Percentiles rank a stretch among this genome's conserved stretches.
Conservation (phyloP, 2,329 filamentous ascomycete species). For the Xylaria sp. region DNA sequence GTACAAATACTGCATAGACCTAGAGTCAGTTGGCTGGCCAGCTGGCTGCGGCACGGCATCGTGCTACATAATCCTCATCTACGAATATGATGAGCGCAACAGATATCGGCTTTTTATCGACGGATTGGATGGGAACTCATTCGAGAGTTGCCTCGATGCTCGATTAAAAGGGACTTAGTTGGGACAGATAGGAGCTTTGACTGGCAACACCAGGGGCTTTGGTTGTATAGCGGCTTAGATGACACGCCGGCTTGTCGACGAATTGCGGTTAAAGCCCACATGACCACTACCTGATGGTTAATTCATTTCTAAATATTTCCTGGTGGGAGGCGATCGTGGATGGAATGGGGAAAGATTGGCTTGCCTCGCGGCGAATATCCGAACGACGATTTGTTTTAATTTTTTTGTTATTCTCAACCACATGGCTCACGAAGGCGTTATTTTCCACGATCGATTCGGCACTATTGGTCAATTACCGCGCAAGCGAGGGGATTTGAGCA, state of each 20-base stretch:
- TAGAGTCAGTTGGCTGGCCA: slow-evolving; percentile 38
- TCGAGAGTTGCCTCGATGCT: slow-evolving; percentile 31
- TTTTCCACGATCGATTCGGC: slow-evolving; percentile 23
- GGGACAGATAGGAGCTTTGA: not conserved
- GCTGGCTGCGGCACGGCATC: slow-evolving; percentile 11
- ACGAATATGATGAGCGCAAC: slow-evolving; percentile 13
- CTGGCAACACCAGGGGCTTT: not conserved
- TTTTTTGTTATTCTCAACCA: slow-evolving; percentile 39
- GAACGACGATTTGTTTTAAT: slow-evolving; percentile 40
- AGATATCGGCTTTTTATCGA: not conserved
- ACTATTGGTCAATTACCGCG: slow-evolving; percentile 31
- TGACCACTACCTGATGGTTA: slow-evolving; percentile 34
- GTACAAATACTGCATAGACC: slow-evolving; percentile 33
- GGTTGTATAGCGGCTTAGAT: slow-evolving; percentile 23
- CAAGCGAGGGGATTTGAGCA: slow-evolving; percentile 24
- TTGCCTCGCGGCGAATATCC: slow-evolving; percentile 52
- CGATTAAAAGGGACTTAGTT: slow-evolving; percentile 1
- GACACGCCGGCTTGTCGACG: slow-evolving; percentile 46
- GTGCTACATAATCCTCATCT: slow-evolving; percentile 1
- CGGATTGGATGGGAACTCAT: not conserved
- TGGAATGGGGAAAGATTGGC: slow-evolving; percentile 50
- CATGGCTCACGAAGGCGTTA: slow-evolving; percentile 26
- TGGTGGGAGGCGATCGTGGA: slow-evolving; percentile 31
- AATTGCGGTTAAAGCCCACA: slow-evolving; percentile 45
- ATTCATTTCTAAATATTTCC: slow-evolving; percentile 32